Percentiles rank a stretch among this genome's conserved stretches.
phyloP scores from a whole-genome alignment of 2,329 filamentous ascomycete genomes.

The Epichloe sibirici region DNA sequence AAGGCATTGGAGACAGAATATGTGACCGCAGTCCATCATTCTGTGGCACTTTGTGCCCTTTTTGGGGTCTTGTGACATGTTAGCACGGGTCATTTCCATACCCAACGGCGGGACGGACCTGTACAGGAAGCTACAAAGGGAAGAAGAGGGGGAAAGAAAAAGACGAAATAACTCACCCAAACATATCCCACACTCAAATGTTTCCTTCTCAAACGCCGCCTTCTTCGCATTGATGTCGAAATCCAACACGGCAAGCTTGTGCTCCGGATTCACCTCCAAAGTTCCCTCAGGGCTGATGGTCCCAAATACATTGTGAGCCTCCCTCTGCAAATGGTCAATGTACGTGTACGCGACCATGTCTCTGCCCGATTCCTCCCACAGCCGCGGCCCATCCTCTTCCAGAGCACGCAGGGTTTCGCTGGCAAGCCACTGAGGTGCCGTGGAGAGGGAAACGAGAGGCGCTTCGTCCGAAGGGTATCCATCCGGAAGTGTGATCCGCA shows the following conservation, averaged over 20 bases:
- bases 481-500: conserved; percentile 42
- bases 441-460: conserved; percentile 38
- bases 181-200: conserved; percentile 81
- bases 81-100: neutral
- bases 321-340: conserved; percentile 50
- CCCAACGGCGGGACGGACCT: too few species aligned
- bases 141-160: neutral
- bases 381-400: conserved; percentile 33
- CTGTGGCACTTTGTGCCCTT: conserved; percentile 73
- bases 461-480: conserved; percentile 44
- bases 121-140: neutral
- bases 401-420: conserved; percentile 33
- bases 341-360: conserved; percentile 49
- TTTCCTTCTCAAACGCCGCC: conserved; percentile 67
- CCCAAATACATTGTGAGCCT: conserved; percentile 48
- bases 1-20: conserved; percentile 82
- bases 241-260: conserved; percentile 62
- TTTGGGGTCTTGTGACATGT: conserved; percentile 55
- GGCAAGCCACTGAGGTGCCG: conserved; percentile 46
- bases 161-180: conserved; percentile 34
- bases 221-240: conserved; percentile 65
- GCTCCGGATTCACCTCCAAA: conserved; percentile 39
- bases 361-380: conserved; percentile 52
- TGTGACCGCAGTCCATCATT: conserved; percentile 73
- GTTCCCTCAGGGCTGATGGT: conserved; percentile 35